These are phyloP conservation scores for Gloeopeniophorella convolvens DNA, from an alignment of 768 basidiomycete species.

Conservation along the genomic window DNA sequence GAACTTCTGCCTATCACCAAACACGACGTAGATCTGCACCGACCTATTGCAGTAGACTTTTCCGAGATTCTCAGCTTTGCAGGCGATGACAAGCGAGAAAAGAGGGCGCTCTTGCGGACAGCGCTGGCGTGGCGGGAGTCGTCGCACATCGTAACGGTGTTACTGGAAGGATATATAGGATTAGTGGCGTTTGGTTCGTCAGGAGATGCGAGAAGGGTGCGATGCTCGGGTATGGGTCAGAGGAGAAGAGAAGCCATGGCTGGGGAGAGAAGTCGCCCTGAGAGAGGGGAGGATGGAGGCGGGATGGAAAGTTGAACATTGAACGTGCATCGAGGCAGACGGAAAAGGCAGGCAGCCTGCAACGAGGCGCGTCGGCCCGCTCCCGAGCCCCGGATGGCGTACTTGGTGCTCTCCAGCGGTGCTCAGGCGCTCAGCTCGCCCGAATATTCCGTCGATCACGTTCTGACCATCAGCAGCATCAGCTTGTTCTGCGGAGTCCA, in stretches of 20 bases:
- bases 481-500: too few species aligned
- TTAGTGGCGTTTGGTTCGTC: constrained; percentile 1
- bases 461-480: too few species aligned
- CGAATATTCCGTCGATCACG: too few species aligned
- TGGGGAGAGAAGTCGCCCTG: neutral
- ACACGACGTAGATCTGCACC: too few species aligned
- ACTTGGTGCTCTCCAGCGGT: too few species aligned
- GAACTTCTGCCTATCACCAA: neutral
- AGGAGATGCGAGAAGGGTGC: neutral
- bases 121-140: constrained; percentile 9
- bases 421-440: too few species aligned
- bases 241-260: neutral
- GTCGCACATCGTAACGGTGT: constrained; percentile 12
- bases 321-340: neutral
- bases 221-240: neutral
- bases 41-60: constrained; percentile 8
- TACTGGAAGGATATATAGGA: constrained; percentile 12
- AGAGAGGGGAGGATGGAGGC: neutral
- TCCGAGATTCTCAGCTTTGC: neutral
- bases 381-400: neutral
- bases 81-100: constrained; percentile 5
- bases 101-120: neutral
- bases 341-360: neutral
- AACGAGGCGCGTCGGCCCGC: constrained; percentile 6
- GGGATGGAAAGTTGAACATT: constrained; percentile 2